A percentile compares a stretch with the other conserved stretches of the same genome.
Evolutionary conservation across 1,284 basidiomycete species (phyloP).

Genomic region (Meripilus lineatus): DNA sequence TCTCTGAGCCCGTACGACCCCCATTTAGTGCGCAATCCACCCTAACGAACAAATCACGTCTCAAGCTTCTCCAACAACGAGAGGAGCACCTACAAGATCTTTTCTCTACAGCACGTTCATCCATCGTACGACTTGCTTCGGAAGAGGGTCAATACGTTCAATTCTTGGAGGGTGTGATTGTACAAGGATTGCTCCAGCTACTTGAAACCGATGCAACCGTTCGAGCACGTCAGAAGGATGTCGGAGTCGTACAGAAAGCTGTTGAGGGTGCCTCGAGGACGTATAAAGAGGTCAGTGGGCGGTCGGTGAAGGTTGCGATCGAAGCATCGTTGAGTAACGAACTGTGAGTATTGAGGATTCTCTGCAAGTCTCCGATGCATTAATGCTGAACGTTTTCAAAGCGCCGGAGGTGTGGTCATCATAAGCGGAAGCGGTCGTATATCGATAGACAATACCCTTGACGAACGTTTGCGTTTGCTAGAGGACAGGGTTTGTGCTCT

Average conservation of each 20-base stretch:
- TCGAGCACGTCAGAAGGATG: conserved; percentile 60
- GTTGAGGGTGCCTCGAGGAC: conserved; percentile 55
- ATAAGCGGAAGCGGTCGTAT: conserved; percentile 72
- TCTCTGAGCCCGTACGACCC: conserved; percentile 2
- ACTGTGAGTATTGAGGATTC: conserved; percentile 40
- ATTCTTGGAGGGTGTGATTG: conserved; percentile 76
- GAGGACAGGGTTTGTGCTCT: conserved; percentile 77
- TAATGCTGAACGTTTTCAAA: conserved; percentile 23
- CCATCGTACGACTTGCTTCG: conserved; percentile 60
- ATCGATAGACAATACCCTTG: conserved; percentile 87
- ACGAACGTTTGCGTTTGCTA: conserved; percentile 80
- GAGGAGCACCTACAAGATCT: conserved; percentile 92
- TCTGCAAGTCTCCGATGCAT: neutral
- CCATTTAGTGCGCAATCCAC: conserved; percentile 86
- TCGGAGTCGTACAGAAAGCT: conserved; percentile 50
- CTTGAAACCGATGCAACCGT: conserved; percentile 69
- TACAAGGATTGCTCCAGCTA: conserved; percentile 64
- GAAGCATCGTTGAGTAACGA: conserved; percentile 70
- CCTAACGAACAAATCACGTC: conserved; percentile 92
- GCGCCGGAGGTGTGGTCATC: conserved; percentile 83
- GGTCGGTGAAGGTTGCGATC: conserved; percentile 57
- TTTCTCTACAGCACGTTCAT: conserved; percentile 72
- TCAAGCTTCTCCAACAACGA: conserved; percentile 86
- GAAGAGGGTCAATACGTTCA: conserved; percentile 72
- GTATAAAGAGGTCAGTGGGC: conserved; percentile 77